phyloP scores from a whole-genome alignment of 1,284 basidiomycete genomes.

The Athelia sp. region DNA sequence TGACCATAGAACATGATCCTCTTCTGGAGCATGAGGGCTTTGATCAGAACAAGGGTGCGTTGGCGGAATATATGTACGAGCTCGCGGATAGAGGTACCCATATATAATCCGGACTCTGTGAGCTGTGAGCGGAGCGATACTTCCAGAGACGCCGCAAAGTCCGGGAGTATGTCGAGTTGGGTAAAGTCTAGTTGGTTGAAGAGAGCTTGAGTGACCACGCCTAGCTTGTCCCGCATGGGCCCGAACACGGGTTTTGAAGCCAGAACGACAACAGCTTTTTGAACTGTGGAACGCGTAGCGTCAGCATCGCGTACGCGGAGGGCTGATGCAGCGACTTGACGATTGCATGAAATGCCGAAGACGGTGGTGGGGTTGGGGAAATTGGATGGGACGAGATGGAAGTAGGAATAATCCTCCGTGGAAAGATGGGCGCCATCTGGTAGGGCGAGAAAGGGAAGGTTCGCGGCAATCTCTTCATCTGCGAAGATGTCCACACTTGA shows the following conservation, averaged over 20 bases:
- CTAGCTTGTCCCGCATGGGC: constrained; percentile 86
- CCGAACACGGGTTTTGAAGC: constrained; percentile 89
- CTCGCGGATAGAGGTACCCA: constrained; percentile 80
- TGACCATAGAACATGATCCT: constrained; percentile 97
- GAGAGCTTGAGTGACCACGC: constrained; percentile 90
- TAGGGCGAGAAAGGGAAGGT: constrained; percentile 94
- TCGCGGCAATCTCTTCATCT: constrained; percentile 76
- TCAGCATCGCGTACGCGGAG: constrained; percentile 82
- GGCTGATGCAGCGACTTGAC: constrained; percentile 83
- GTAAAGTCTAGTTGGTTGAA: constrained; percentile 91
- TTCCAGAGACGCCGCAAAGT: constrained; percentile 77
- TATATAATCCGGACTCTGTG: constrained; percentile 80
- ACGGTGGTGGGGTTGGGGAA: constrained; percentile 73
- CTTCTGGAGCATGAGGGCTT: constrained; percentile 91
- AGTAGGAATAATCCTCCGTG: constrained; percentile 95
- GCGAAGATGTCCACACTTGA: constrained; percentile 65
- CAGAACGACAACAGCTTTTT: constrained; percentile 96
- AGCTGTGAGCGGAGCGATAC: constrained; percentile 60
- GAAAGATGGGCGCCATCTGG: constrained; percentile 97
- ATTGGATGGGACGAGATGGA: constrained; percentile 72
- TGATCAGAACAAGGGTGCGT: constrained; percentile 90
- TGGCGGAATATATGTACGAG: constrained; percentile 93
- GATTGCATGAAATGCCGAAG: constrained; percentile 97
- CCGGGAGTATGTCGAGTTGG: constrained; percentile 78
- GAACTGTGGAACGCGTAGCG: constrained; percentile 93